Evolutionary conservation across 192 early-diverging fungal genomes (phyloP), one percentile per base, ranked within the genome.

Genomic region (Umbelopsis ramanniana): DNA sequence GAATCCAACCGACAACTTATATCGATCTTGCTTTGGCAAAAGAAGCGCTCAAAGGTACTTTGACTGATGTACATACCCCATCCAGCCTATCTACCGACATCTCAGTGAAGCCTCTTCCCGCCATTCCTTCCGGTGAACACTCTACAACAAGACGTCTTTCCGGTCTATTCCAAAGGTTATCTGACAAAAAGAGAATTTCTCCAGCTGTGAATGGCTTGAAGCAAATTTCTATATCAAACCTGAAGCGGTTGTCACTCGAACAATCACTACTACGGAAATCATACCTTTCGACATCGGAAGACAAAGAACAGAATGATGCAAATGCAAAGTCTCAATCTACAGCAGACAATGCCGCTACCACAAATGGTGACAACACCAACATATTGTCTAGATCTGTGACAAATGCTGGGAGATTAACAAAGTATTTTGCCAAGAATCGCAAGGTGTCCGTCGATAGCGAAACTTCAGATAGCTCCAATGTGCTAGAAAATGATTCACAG

Each of bases 171-270:
- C 57, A 63, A 29, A 38, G 35, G 57, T 33, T 63, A 8, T 63
- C 57, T 63, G 33, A 63, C 57, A 63, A 63, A 15, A 63, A n/a
- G 57, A 29, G 57, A 17, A 63, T 63, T 37, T 12, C 57, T 22
- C 57, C 57, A 37, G 17, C 57, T 26, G 37, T 50, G 48, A 50
- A 50, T 50, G 48, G 33, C 2, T 63, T 63, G 57, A 63, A 63
- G 15, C 35, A 63, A 15, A 63, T 63, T 9, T 63, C 57, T n/a
- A 37, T 63, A 4, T 12, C 33, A 15, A 63, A 63, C 19, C 5
- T 63, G 19, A 63, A 63, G 33, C 26, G 57, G 17, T 14, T 37
- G 11, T 63, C 57, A 6, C 33, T 63, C 17, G 57, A 63, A 33
- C 33, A 35, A 11, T 10, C 57, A 6, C 23, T 29, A 4, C 5